Evolutionary conservation across 306 rosid species (phyloP).

Genomic region (Lathyrus tuberosus): DNA sequence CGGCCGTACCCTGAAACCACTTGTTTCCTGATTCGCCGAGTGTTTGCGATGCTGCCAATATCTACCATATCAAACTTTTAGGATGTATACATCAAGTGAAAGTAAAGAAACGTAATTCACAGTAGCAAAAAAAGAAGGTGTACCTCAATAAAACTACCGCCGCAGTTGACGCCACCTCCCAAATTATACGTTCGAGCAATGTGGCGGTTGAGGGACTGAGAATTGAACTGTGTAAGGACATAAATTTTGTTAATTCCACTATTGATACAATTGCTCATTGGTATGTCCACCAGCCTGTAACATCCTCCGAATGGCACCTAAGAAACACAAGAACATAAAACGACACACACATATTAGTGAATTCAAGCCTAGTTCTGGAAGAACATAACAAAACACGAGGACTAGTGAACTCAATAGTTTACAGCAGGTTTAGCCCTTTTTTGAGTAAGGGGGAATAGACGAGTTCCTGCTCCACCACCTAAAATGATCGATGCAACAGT

Average conservation of each 20-base stretch:
- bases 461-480: constrained; percentile 66
- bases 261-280: constrained; percentile 60
- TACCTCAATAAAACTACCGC: constrained; percentile 61
- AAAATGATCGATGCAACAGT: constrained; percentile 57
- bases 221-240: constrained; percentile 59
- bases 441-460: constrained; percentile 59
- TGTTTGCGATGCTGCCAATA: constrained; percentile 57
- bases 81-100: neutral
- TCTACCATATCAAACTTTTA: constrained; percentile 42
- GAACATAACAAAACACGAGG: constrained; percentile 5
- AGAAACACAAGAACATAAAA: constrained; percentile 38
- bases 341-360: constrained; percentile 29
- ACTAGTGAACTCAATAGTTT: constrained; percentile 24
- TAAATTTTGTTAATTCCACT: constrained; percentile 59
- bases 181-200: constrained; percentile 52
- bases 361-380: constrained; percentile 21
- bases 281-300: constrained; percentile 60
- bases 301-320: constrained; percentile 65
- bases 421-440: constrained; percentile 65
- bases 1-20: constrained; percentile 65
- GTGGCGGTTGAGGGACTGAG: constrained; percentile 59
- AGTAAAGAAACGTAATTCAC: neutral
- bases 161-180: constrained; percentile 46
- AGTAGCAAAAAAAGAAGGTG: neutral
- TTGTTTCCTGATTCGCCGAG: constrained; percentile 56